Evolutionary conservation across 257 asterid species (phyloP).

Genomic region (Eustoma russellianum): DNA sequence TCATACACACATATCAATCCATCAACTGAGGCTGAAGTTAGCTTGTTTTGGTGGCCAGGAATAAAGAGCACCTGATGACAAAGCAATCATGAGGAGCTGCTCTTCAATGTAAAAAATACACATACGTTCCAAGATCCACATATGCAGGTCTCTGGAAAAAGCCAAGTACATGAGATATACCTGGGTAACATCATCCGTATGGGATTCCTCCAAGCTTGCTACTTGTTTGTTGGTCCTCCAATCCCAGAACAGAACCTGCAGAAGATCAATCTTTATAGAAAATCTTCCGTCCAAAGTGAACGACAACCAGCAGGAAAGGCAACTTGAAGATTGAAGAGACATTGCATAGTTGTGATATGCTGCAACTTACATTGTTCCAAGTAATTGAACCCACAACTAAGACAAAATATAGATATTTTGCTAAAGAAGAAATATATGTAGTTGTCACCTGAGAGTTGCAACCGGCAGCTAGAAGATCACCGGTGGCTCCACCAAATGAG

Average conservation of each 20-base stretch:
- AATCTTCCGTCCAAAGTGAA: not conserved
- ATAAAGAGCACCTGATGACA: constrained; percentile 66
- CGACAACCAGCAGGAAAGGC: not conserved
- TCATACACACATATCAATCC: constrained; percentile 93
- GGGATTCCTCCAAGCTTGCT: constrained; percentile 86
- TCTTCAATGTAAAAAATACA: not conserved
- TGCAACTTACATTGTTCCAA: not conserved
- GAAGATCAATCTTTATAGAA: not conserved
- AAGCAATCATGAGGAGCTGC: constrained; percentile 1
- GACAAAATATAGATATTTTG: too few relatives aligned
- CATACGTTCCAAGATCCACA: not conserved
- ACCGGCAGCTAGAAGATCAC: constrained; percentile 77
- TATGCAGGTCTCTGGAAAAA: too few relatives aligned
- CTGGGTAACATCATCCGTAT: constrained; percentile 94
- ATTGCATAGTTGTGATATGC: not conserved
- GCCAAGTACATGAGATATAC: constrained; percentile 23
- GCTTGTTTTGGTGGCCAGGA: constrained; percentile 70
- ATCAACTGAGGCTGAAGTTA: constrained; percentile 88
- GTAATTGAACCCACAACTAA: not conserved
- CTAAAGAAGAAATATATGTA: not conserved
- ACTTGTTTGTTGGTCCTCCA: constrained; percentile 71
- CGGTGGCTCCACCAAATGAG: constrained; percentile 75
- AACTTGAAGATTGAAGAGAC: not conserved
- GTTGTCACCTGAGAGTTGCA: constrained; percentile 57
- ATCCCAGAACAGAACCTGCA: constrained; percentile 75